Percentiles rank a stretch among this genome's conserved stretches.
Conservation (phyloP, 2,329 filamentous ascomycete genomes). For the Aspergillus spinulosporus region DNA sequence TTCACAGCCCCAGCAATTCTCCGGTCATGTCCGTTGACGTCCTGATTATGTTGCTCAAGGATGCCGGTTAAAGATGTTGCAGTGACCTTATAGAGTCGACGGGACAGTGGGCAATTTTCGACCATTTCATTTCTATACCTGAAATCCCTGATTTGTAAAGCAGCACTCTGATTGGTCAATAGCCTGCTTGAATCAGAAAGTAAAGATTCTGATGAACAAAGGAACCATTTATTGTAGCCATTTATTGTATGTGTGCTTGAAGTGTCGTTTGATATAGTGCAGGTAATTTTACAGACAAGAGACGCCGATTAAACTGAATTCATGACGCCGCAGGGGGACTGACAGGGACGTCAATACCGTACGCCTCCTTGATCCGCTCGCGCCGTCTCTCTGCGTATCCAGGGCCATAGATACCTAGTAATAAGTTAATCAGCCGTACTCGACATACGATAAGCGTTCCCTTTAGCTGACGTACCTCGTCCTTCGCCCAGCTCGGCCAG, state of each 20-base stretch:
- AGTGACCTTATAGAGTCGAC: neutral
- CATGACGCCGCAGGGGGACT: slow-evolving; percentile 41
- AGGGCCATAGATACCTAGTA: slow-evolving; percentile 71
- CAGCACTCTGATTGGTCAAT: slow-evolving; percentile 28
- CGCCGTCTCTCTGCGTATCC: slow-evolving; percentile 83
- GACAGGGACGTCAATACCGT: slow-evolving; percentile 79
- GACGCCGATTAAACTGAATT: slow-evolving; percentile 28
- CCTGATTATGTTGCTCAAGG: too few relatives aligned
- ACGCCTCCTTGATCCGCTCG: slow-evolving; percentile 79
- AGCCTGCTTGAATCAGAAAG: neutral
- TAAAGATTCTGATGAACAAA: slow-evolving; percentile 9
- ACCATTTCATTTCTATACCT: neutral
- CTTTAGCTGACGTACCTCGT: slow-evolving; percentile 63
- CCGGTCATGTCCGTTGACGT: too few relatives aligned
- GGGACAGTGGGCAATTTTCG: neutral
- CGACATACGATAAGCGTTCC: neutral
- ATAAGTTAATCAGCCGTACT: slow-evolving; percentile 18
- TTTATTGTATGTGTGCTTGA: slow-evolving; percentile 23
- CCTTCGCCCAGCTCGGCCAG: slow-evolving; percentile 81
- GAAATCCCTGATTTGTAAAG: slow-evolving; percentile 30
- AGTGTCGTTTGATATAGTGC: slow-evolving; percentile 24
- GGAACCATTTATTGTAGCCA: slow-evolving; percentile 3
- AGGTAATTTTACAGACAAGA: slow-evolving; percentile 32
- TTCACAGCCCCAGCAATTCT: neutral
- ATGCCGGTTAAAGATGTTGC: too few relatives aligned